phyloP scores from a whole-genome alignment of 2,329 filamentous ascomycete genomes.

The Furcasterigmium sp. region DNA sequence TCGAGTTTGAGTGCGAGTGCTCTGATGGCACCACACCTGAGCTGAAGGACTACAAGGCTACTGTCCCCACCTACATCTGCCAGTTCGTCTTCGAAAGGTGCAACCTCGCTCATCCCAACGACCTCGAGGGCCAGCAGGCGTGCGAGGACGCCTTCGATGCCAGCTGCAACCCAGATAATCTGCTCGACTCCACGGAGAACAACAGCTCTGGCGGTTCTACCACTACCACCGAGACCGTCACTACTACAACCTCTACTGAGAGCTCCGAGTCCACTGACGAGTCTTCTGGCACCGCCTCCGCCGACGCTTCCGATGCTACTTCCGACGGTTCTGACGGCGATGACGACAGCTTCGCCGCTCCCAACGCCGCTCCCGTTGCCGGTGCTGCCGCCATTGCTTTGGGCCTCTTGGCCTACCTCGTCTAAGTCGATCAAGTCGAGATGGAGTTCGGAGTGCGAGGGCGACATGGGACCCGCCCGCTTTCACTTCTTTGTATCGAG shows the following conservation, averaged over 20 bases:
- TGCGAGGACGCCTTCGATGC: conserved; percentile 42
- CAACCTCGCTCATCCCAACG: conserved; percentile 34
- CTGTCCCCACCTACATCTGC: conserved; percentile 49
- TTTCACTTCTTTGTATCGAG: conserved; percentile 15
- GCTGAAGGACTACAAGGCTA: conserved; percentile 48
- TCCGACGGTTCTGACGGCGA: conserved; percentile 12
- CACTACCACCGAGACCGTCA: conserved; percentile 7
- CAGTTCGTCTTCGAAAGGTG: conserved; percentile 41
- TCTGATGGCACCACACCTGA: conserved; percentile 42
- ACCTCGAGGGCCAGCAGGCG: conserved; percentile 35
- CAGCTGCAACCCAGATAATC: conserved; percentile 25
- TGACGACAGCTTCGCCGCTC: conserved; percentile 26
- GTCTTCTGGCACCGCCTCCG: conserved; percentile 5
- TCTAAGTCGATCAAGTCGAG: conserved; percentile 24
- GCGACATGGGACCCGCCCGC: background rate
- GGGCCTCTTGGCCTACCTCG: conserved; percentile 46
- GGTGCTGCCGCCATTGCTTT: conserved; percentile 39
- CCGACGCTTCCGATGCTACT: conserved; percentile 15
- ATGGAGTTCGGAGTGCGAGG: background rate
- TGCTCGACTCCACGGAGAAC: conserved; percentile 7
- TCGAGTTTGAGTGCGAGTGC: conserved; percentile 46
- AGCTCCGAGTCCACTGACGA: conserved; percentile 7
- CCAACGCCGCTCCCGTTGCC: conserved; percentile 38
- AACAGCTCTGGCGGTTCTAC: background rate
- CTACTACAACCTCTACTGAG: conserved; percentile 8